Conservation (phyloP, 1,284 basidiomycete genomes). For the Mycosarcoma mackinlayi region DNA sequence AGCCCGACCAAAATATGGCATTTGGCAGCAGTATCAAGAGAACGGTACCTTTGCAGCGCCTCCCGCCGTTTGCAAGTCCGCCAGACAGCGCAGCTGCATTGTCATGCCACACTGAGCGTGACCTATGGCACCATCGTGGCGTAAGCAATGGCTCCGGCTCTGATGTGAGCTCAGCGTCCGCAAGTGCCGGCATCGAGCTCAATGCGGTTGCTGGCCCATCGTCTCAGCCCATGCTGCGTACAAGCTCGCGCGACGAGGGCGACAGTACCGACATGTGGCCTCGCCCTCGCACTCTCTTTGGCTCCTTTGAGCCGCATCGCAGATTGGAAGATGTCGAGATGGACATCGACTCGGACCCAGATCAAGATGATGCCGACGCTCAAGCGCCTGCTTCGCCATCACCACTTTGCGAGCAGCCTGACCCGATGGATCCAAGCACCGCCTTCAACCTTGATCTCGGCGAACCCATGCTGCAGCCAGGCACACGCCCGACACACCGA, state of each 20-base stretch:
- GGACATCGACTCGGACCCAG: conserved; percentile 49
- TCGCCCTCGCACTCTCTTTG: conserved; percentile 29
- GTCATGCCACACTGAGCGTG: conserved; percentile 3
- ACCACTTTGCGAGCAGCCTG: conserved; percentile 40
- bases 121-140: conserved; percentile 37
- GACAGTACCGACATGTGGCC: conserved; percentile 12
- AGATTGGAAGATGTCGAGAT: conserved; percentile 37
- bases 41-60: conserved; percentile 35
- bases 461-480: conserved; percentile 44
- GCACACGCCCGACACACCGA: conserved; percentile 31
- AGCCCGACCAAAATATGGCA: conserved; percentile 6
- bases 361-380: conserved; percentile 33
- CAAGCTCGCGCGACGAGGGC: conserved; percentile 18
- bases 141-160: conserved; percentile 41
- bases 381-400: conserved; percentile 51
- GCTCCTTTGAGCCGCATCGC: conserved; percentile 27
- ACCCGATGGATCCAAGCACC: conserved; percentile 17
- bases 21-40: conserved; percentile 37
- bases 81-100: background rate
- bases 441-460: conserved; percentile 25
- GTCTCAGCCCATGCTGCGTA: conserved; percentile 36
- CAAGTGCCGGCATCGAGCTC: conserved; percentile 30
- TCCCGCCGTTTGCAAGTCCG: conserved; percentile 20
- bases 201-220: conserved; percentile 35
- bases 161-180: conserved; percentile 37